Evolutionary conservation across 106 monocot species (phyloP), one percentile per base, ranked within the genome.

Genomic region (Amphibolis antarctica): DNA sequence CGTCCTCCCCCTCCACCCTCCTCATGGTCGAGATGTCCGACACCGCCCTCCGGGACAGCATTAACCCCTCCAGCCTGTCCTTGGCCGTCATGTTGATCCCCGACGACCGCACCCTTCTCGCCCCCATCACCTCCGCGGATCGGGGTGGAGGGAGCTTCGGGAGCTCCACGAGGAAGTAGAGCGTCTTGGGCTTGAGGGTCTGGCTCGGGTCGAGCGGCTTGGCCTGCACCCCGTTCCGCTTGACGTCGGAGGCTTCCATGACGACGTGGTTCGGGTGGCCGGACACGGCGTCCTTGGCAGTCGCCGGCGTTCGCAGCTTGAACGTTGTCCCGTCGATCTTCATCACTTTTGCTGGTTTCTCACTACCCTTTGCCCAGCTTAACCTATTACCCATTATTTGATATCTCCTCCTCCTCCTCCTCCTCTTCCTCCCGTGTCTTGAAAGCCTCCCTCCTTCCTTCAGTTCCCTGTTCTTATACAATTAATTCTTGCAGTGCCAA

Each of bases 91-190:
- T 72, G 20, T 64, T 29, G 63, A 72, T 72, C 53, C 53, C 57
- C 7, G 72, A 72, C 7, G 72, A 72, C n/a, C 57, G 72, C 18
- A 57, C 72, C 22, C 65, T 44, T 22, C 72, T 46, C 6, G 21
- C 31, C 29, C 59, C 36, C 27, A 47, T 42, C 51, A 22, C 14
- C 18, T 9, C 17, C 0, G 44, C 19, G n/a, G 53, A 17, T n/a
- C 56, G 64, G 5, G 51, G 55, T 14, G 12, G 71, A 12, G 63
- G 47, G 22, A 24, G 21, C 65, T 55, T 45, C n/a, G 72, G 72
- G 25, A 72, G 65, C 44, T 64, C 28, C 43, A 72, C 65, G 57
- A 72, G 52, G 72, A 72, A 72, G 64, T 72, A 72, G 28, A 72
- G 64, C 13, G 55, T 64, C 14, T 57, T 65, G 22, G 64, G 64